A percentile compares a stretch with the other conserved stretches of the same genome.
Conservation (phyloP, 257 asterid species). For the Lantana camara region DNA sequence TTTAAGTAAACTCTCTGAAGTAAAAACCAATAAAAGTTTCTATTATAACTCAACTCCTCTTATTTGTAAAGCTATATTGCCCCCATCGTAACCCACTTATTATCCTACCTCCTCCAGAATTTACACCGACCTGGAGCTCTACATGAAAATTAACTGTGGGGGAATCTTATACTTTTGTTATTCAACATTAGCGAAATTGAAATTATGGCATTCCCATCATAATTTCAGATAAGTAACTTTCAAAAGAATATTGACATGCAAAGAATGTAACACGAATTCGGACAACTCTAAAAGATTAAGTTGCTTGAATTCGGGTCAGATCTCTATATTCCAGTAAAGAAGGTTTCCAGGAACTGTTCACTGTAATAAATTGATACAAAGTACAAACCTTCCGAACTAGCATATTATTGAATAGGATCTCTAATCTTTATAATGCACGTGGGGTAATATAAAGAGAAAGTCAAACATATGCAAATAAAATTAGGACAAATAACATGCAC, state of each 20-base stretch:
- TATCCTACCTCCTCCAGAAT: constrained; percentile 8
- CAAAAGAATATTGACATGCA: neutral
- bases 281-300: neutral
- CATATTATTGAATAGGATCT: neutral
- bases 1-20: constrained; percentile 18
- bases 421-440: neutral
- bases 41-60: constrained; percentile 1
- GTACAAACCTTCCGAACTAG: neutral
- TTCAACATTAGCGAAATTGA: neutral
- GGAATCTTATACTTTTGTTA: neutral
- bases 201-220: neutral
- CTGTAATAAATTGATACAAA: no score
- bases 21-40: neutral
- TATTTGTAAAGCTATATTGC: constrained; percentile 2
- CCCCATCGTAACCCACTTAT: neutral
- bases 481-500: no score
- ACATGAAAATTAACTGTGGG: neutral
- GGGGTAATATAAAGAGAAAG: constrained; percentile 13
- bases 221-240: neutral
- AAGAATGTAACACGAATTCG: no score
- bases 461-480: neutral
- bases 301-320: neutral
- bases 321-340: neutral
- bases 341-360: neutral
- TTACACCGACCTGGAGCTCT: constrained; percentile 1